Percentiles rank a stretch among this genome's conserved stretches.
Conservation (phyloP, 1,284 basidiomycete species). For the Stygiomarasmius scandens region DNA sequence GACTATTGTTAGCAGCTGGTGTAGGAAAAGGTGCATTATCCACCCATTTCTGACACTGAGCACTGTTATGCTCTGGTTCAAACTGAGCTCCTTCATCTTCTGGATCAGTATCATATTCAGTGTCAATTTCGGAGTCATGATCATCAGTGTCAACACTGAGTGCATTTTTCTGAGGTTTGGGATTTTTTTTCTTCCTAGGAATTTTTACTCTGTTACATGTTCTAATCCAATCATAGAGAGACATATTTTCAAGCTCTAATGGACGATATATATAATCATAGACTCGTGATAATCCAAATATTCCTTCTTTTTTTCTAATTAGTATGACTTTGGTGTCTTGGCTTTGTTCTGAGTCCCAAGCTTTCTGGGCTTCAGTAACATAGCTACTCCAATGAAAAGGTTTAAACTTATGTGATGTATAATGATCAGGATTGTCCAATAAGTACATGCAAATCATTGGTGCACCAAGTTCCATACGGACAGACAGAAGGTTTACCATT, state of each 20-base stretch:
- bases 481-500: conserved; percentile 31
- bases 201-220: conserved; percentile 11
- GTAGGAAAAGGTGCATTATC: conserved; percentile 3
- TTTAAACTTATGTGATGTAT: conserved; percentile 29
- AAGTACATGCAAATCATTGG: conserved; percentile 32
- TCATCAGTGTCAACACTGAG: too few species aligned
- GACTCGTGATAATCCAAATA: conserved; percentile 3
- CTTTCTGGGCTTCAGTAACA: conserved; percentile 20
- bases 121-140: conserved; percentile 24
- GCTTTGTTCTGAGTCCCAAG: conserved; percentile 3
- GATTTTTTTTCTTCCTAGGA: not conserved
- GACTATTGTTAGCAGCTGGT: conserved; percentile 13
- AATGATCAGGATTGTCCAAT: conserved; percentile 32
- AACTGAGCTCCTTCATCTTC: not conserved
- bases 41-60: not conserved
- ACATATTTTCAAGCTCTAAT: not conserved
- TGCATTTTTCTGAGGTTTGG: conserved; percentile 28
- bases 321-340: conserved; percentile 12
- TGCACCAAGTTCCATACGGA: conserved; percentile 30
- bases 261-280: conserved; percentile 25
- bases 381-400: conserved; percentile 30
- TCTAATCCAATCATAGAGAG: conserved; percentile 12
- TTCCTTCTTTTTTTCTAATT: not conserved
- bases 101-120: not conserved
- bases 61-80: not conserved